phyloP scores from a whole-genome alignment of 2,329 filamentous ascomycete species.

The Plectosphaerella cucumerina region DNA sequence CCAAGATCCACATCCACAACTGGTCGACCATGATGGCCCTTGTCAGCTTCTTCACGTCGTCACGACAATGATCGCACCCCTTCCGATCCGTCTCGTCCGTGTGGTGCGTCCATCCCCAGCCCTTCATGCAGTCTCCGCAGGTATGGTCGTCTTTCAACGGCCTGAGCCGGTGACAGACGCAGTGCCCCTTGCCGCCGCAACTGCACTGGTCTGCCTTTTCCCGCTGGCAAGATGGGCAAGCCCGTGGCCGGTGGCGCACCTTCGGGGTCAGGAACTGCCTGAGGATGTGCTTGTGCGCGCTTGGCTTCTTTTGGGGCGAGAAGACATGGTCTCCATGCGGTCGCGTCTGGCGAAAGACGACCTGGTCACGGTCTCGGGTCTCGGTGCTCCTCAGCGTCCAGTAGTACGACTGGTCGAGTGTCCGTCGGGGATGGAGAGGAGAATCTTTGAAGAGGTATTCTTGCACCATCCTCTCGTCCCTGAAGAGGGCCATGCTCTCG shows the following conservation, averaged over 20 bases:
- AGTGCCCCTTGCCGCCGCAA: too few relatives aligned
- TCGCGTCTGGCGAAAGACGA: constrained; percentile 27
- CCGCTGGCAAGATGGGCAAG: too few relatives aligned
- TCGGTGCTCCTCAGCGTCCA: constrained; percentile 34
- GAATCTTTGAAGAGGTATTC: constrained; percentile 26
- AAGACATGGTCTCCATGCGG: background rate
- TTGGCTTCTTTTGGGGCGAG: too few relatives aligned
- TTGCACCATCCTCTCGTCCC: constrained; percentile 27
- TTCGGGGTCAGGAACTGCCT: too few relatives aligned
- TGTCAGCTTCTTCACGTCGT: constrained; percentile 9
- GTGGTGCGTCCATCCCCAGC: constrained; percentile 10
- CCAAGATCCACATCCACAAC: constrained; percentile 22
- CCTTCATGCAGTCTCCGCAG: background rate
- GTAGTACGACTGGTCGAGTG: constrained; percentile 41
- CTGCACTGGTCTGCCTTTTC: too few relatives aligned
- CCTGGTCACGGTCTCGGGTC: constrained; percentile 35
- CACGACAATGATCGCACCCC: constrained; percentile 13
- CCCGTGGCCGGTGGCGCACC: too few relatives aligned
- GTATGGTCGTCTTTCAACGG: too few relatives aligned
- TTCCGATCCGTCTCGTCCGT: constrained; percentile 8
- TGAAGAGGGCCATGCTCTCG: constrained; percentile 29
- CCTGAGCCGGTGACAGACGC: background rate
- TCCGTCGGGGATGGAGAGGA: constrained; percentile 37
- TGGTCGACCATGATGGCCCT: constrained; percentile 38
- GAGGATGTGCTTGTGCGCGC: too few relatives aligned